Conservation (phyloP, 257 asterid species). For the Solanum arcanum region DNA sequence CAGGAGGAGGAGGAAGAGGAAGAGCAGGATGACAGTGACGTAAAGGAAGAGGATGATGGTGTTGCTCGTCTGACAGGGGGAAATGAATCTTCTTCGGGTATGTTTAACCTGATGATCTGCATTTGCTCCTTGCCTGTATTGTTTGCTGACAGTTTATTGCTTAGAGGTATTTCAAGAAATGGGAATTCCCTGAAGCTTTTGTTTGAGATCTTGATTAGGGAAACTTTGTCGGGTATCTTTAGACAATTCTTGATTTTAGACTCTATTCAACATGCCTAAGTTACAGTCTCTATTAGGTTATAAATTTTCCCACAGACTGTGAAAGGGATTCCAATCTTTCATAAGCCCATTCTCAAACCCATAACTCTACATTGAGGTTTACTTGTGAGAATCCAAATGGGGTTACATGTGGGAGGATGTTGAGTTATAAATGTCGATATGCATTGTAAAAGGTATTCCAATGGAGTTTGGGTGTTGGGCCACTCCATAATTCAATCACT, state of each 20-base stretch:
- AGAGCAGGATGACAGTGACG: conserved; percentile 6
- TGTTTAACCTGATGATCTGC: not conserved
- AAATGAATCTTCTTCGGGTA: not conserved
- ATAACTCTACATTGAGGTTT: not conserved
- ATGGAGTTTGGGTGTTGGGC: not conserved
- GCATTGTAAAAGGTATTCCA: not conserved
- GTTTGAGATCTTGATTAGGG: not conserved
- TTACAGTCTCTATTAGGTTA: not conserved
- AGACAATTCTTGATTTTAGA: not conserved
- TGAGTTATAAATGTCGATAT: not conserved
- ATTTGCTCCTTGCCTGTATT: not conserved
- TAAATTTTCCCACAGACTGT: not conserved
- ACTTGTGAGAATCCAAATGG: not conserved
- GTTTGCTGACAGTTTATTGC: not conserved
- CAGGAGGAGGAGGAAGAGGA: conserved; percentile 28
- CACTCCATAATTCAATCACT: not conserved
- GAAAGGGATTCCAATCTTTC: not conserved
- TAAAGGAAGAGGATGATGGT: conserved; percentile 15
- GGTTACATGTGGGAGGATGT: not conserved
- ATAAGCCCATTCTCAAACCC: not conserved
- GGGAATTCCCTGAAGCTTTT: not conserved
- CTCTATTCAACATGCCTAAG: not conserved
- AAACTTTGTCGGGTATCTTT: not conserved
- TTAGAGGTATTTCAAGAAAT: not conserved
- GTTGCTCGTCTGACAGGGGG: not conserved